Base-by-base conservation (phyloP, 768 basidiomycete genomes). In the Dioszegia aurantiaca region DNA sequence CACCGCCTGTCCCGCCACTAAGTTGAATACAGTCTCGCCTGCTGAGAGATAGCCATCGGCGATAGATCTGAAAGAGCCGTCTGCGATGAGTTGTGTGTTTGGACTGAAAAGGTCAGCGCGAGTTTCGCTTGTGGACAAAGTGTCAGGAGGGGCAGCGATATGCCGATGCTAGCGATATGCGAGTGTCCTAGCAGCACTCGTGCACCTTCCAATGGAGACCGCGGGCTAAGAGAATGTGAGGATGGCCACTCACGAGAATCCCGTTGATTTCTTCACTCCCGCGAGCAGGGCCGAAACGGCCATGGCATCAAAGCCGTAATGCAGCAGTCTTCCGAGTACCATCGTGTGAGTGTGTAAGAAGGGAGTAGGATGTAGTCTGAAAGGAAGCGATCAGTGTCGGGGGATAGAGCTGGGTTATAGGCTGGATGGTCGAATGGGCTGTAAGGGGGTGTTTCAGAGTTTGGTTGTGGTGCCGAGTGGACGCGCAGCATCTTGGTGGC, bases 1-100 rank as follows among this genome's bases (percentile, higher is more conserved):
- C 61, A 95, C 88, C n/a, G 85, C 89, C 2, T 86, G 85, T 11
- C 84, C 86, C 68, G 91, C 87, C 33, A 87, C 79, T 76, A 91
- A 82, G 71, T 90, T 88, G 78, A 94, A 97, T 31, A 94, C 77
- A 3, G 86, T 85, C 78, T 97, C 94, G 51, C 94, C 94, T 24
- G 91, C 80, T 33, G 86, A 84, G 49, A 98, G 81, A 72, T 90
- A 92, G 58, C 82, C 83, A 67, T 95, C 88, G 2, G 89, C 85
- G 10, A 89, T 77, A 17, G 84, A 83, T 48, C 88, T 86, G 14
- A 86, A 61, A 9, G 87, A 91, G 1, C 87, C 82, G 69, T 97
- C 90, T 37, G 87, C 79, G 60, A 98, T 87, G 10, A 77, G 68
- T 42, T 81, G 79, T 17, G 87, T 83, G 66, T 90, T 80, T 24